Base-by-base conservation (phyloP, 2,329 filamentous ascomycete species). In the Verticillium alfalfae region DNA sequence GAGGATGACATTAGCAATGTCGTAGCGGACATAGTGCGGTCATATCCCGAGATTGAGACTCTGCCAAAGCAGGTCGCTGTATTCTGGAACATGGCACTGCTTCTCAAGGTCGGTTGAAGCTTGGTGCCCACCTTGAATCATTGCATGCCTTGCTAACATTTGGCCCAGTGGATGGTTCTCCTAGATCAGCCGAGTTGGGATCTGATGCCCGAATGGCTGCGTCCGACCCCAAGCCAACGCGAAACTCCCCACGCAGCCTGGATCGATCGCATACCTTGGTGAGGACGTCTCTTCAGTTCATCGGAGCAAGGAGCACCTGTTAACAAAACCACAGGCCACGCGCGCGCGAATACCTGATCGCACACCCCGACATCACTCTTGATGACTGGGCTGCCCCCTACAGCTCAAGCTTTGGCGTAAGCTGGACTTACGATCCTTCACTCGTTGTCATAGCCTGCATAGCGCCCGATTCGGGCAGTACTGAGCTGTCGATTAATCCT, bases 221-320 rank as follows among this genome's bases (percentile, higher is more conserved):
- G 67, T 31, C 71, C 71, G 4, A 67, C 69, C 2, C 65, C 65
- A 5, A 61, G 63, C n/a, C 70, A 73, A 55, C 61, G 72, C 7
- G 63, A 65, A 13, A 67, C 63, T 10, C 66, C 67, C 12, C 71
- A 73, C 49, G 68, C 70, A 9, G 70, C 70, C 1, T 73, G 70
- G 71, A 70, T 72, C 41, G 70, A 73, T 57, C 67, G 71, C 2
- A 70, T 73, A 54, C 70, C 71, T 15, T 73, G 71, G 68, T 70
- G 49, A 36, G 65, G 36, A 18, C 1, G 34, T 22, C 18, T n/a
- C 9, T 9, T 22, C 26, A 26, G 22, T 12, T 26, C 18, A 12
- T 3, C 3, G 5, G 5, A 10, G 10, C 16, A 3, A n/a, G 7
- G 5, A 34, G 39, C 36, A 34, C 26, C 26, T 31, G 26, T 22